These are phyloP conservation scores for Beauveria rudraprayagi DNA, from an alignment of 2,329 filamentous ascomycete genomes.

Conservation along the genomic window DNA sequence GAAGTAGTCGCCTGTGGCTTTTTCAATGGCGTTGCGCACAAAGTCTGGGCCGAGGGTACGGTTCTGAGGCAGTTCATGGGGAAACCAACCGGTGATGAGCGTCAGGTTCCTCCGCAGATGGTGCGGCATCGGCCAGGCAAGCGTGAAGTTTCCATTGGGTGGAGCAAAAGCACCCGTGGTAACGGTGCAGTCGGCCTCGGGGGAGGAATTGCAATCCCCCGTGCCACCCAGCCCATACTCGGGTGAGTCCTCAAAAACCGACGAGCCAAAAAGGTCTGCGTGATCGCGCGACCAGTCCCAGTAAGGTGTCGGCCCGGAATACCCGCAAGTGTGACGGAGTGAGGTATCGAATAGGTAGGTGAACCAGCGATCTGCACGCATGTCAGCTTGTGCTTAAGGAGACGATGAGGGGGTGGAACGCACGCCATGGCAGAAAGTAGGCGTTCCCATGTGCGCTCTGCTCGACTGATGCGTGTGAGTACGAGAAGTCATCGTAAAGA, in stretches of 20 bases:
- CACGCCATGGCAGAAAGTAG: constrained; percentile 3
- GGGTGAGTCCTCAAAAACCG: constrained; percentile 5
- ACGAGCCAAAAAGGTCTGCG: background rate
- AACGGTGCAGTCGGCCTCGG: background rate
- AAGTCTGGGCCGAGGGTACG: background rate
- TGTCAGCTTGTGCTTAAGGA: background rate
- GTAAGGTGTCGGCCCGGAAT: constrained; percentile 2
- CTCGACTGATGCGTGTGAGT: background rate
- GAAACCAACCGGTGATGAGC: background rate
- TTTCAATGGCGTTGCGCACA: background rate
- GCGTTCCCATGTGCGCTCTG: background rate
- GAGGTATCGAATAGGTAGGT: background rate
- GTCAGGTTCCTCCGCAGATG: background rate
- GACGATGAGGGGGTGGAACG: background rate
- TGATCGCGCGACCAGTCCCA: constrained; percentile 9
- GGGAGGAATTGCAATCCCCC: background rate
- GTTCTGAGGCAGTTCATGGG: background rate
- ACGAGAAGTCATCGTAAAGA: constrained; percentile 1
- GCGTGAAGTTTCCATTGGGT: background rate
- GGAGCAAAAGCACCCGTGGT: background rate
- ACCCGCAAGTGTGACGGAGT: background rate
- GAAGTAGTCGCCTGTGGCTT: background rate
- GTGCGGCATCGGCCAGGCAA: background rate
- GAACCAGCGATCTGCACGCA: background rate
- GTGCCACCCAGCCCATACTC: background rate